Percentiles rank a stretch among this genome's conserved stretches.
These are phyloP conservation scores for Leucocoprinus birnbaumii DNA, from an alignment of 768 basidiomycete genomes.

Conservation along the genomic window DNA sequence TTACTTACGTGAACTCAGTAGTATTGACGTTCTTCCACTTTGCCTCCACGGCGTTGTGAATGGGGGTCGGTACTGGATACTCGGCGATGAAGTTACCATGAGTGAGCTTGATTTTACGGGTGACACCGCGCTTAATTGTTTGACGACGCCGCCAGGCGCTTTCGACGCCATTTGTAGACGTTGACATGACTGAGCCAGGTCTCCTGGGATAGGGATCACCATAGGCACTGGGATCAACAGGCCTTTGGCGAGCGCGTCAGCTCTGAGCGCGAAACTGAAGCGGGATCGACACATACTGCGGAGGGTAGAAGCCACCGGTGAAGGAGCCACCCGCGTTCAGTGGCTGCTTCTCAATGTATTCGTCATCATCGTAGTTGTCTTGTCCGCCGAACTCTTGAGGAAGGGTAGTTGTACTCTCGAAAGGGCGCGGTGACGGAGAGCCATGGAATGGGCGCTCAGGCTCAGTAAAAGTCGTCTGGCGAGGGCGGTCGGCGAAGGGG, in stretches of 20 bases:
- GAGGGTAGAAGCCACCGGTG: conserved; percentile 70
- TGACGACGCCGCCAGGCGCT: conserved; percentile 74
- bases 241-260: conserved; percentile 22
- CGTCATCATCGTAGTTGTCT: conserved; percentile 58
- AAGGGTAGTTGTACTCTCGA: conserved; percentile 56
- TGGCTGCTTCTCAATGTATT: conserved; percentile 75
- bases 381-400: conserved; percentile 45
- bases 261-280: conserved; percentile 5
- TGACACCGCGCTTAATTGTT: conserved; percentile 88
- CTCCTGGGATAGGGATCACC: conserved; percentile 59
- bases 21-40: conserved; percentile 72
- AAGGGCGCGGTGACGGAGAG: conserved; percentile 38
- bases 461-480: conserved; percentile 60
- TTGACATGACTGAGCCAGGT: conserved; percentile 49
- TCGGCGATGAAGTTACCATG: conserved; percentile 92
- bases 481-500: conserved; percentile 72
- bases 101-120: conserved; percentile 92
- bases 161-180: conserved; percentile 54
- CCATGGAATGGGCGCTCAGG: conserved; percentile 41
- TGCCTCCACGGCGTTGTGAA: conserved; percentile 77
- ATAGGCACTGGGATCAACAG: conserved; percentile 54
- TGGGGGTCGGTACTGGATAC: conserved; percentile 83
- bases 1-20: conserved; percentile 86
- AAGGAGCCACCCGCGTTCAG: conserved; percentile 58
- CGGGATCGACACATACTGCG: conserved; percentile 46